Conservation (phyloP, 1,284 basidiomycete species). For the Pseudozyma hubeiensis region DNA sequence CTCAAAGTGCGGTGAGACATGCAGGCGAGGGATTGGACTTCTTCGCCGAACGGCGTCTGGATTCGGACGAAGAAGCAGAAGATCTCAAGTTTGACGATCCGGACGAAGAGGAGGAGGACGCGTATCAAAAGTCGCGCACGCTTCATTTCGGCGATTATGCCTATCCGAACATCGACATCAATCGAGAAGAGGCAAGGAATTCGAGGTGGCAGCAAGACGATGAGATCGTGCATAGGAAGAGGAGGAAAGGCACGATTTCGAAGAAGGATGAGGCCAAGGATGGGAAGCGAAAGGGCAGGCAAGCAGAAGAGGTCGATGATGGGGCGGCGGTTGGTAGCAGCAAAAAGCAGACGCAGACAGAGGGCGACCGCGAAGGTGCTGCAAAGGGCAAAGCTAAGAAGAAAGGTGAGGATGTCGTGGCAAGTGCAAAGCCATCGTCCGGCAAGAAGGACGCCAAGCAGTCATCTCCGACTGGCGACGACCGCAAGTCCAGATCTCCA, state of each 20-base stretch:
- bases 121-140: constrained; percentile 78
- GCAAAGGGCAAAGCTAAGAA: constrained; percentile 25
- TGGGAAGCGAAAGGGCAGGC: constrained; percentile 9
- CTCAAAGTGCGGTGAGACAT: constrained; percentile 28
- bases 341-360: not conserved
- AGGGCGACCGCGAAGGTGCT: constrained; percentile 2
- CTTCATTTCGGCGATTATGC: constrained; percentile 91
- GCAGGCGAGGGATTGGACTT: constrained; percentile 47
- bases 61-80: constrained; percentile 70
- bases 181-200: constrained; percentile 73
- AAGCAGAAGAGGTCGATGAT: not conserved
- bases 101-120: constrained; percentile 75
- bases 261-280: constrained; percentile 22
- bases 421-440: not conserved
- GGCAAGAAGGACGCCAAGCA: constrained; percentile 7
- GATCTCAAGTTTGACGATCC: constrained; percentile 76
- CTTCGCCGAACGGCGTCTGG: constrained; percentile 50
- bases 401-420: not conserved
- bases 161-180: constrained; percentile 88
- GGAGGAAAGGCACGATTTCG: constrained; percentile 33
- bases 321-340: constrained; percentile 7
- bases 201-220: constrained; percentile 47
- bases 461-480: not conserved
- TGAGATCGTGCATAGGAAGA: constrained; percentile 46
- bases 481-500: constrained; percentile 25